These are phyloP conservation scores for Fusarium armeniacum DNA, from an alignment of 2,329 filamentous ascomycete genomes.

Conservation along the genomic window DNA sequence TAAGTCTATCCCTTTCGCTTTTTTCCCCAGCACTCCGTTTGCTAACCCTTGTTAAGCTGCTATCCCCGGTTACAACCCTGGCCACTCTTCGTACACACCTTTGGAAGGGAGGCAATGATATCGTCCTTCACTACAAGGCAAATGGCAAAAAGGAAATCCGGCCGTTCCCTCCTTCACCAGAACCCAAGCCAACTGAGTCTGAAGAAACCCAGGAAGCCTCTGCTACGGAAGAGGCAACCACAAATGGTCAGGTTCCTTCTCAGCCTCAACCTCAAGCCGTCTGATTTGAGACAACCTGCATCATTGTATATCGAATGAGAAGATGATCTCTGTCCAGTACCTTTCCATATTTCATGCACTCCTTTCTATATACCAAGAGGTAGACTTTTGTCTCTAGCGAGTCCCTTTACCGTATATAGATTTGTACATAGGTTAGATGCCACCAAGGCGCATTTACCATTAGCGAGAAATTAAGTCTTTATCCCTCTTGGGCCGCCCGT, in stretches of 20 bases:
- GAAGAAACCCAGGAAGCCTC: constrained; percentile 41
- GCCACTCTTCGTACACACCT: constrained; percentile 91
- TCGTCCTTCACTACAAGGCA: constrained; percentile 89
- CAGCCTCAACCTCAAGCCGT: constrained; percentile 27
- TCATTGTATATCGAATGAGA: constrained; percentile 9
- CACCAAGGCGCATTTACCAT: constrained; percentile 45
- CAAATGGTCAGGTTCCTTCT: constrained; percentile 23
- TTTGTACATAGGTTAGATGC: constrained; percentile 46
- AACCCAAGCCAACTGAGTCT: constrained; percentile 40
- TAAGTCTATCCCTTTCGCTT: constrained; percentile 59
- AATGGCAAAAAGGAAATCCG: constrained; percentile 83
- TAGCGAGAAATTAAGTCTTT: constrained; percentile 43
- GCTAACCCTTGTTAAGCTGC: constrained; percentile 60
- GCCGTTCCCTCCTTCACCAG: constrained; percentile 49
- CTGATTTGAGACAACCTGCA: constrained; percentile 8
- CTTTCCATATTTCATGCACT: constrained; percentile 2
- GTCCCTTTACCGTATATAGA: constrained; percentile 44
- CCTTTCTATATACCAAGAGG: constrained; percentile 31
- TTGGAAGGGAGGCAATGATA: constrained; percentile 96
- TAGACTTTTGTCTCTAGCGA: constrained; percentile 30
- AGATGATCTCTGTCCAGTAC: not conserved
- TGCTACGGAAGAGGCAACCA: constrained; percentile 35
- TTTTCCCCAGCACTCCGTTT: not conserved
- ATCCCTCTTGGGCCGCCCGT: constrained; percentile 15
- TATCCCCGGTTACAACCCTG: constrained; percentile 90